phyloP scores from a whole-genome alignment of 2,329 filamentous ascomycete genomes.

The Epichloe scottii region DNA sequence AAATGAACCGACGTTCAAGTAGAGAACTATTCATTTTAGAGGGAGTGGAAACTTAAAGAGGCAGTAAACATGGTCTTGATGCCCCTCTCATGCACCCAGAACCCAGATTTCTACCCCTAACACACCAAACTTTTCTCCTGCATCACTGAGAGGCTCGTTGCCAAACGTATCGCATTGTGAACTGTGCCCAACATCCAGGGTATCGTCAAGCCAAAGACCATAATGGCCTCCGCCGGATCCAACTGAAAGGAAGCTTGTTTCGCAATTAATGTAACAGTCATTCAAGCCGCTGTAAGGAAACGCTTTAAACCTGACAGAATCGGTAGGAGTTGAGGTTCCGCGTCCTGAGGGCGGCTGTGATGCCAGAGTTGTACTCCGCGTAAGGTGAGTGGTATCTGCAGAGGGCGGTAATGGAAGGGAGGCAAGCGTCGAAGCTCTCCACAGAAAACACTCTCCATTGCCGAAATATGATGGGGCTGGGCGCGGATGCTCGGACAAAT shows the following conservation, averaged over 20 bases:
- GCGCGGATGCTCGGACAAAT: conserved; percentile 79
- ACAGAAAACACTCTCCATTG: conserved; percentile 83
- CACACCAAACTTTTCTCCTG: conserved; percentile 84
- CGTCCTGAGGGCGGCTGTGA: conserved; percentile 9
- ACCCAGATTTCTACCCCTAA: conserved; percentile 91
- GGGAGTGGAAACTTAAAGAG: not conserved
- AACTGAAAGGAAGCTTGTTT: conserved; percentile 70
- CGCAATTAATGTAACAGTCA: conserved; percentile 93
- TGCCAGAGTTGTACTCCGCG: conserved; percentile 27
- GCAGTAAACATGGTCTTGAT: not conserved
- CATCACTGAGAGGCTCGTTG: conserved; percentile 86
- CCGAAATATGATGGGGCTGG: conserved; percentile 80
- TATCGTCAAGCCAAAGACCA: conserved; percentile 85
- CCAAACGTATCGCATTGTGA: conserved; percentile 81
- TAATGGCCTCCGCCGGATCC: conserved; percentile 85
- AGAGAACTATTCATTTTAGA: not conserved
- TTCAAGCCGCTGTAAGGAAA: conserved; percentile 95
- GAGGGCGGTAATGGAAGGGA: conserved; percentile 40
- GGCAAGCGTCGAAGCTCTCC: conserved; percentile 45
- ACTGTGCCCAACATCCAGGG: conserved; percentile 72
- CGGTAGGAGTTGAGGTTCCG: conserved; percentile 30
- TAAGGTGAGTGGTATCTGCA: conserved; percentile 35
- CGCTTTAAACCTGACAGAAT: conserved; percentile 85
- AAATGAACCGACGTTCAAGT: not conserved
- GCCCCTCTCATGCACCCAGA: conserved; percentile 42